phyloP scores from a whole-genome alignment of 345 rosid genomes.

The Firmiana major region DNA sequence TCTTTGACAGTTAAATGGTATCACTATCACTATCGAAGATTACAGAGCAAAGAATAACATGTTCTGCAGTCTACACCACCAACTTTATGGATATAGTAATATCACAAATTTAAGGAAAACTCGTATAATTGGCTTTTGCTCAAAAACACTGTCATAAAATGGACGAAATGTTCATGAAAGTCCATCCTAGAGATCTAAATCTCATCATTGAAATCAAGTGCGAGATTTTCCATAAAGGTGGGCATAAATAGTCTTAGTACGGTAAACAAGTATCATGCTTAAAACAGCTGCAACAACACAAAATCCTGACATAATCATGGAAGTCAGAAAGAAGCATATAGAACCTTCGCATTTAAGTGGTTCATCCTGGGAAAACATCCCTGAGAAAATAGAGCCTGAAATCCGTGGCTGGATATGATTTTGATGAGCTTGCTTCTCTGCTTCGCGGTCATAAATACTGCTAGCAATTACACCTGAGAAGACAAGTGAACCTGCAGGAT shows the following conservation, averaged over 20 bases:
- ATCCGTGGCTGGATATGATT: constrained; percentile 18
- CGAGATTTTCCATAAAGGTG: constrained; percentile 77
- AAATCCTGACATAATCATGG: constrained; percentile 88
- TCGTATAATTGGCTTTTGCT: not conserved
- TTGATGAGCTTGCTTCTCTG: constrained; percentile 67
- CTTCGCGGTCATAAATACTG: constrained; percentile 80
- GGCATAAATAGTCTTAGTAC: constrained; percentile 76
- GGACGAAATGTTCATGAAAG: not conserved
- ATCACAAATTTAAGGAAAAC: constrained; percentile 1
- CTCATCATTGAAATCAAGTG: constrained; percentile 21
- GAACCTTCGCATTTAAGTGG: constrained; percentile 70
- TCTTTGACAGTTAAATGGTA: constrained; percentile 8
- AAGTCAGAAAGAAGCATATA: constrained; percentile 88
- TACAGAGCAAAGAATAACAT: not conserved
- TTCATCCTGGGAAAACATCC: constrained; percentile 39
- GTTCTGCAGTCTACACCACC: not conserved
- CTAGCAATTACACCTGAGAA: constrained; percentile 94
- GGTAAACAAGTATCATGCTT: constrained; percentile 84
- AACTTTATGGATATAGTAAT: not conserved
- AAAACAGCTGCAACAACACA: constrained; percentile 64
- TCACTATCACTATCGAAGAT: not conserved
- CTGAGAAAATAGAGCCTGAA: constrained; percentile 26
- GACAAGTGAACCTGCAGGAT: constrained; percentile 91
- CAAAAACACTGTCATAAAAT: not conserved
- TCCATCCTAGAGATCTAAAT: not conserved